Base-by-base conservation (phyloP, 2,329 filamentous ascomycete genomes). In the Penicillium sp. region DNA sequence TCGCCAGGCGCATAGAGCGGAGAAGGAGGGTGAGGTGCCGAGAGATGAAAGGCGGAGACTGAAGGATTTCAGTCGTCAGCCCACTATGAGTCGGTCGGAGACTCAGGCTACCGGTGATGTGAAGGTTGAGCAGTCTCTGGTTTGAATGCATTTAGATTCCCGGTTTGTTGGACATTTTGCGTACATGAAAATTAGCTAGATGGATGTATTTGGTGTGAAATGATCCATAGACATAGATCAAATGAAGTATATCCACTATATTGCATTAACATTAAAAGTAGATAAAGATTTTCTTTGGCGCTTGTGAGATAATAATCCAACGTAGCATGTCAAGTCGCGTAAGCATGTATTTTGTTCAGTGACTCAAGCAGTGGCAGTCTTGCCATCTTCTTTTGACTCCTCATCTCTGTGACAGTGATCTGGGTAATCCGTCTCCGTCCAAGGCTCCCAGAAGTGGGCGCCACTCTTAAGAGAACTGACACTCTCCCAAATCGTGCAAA, bases 401-500 rank as follows among this genome's bases (percentile, higher is more conserved):
- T 33, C 33, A 14, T 50, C 46, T 18, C 18, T 23, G 9, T 6
- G 42, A 6, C 22, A 42, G 9, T 50, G 27, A 11, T 67, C 64
- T 2, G 69, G 67, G 49, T 71, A 71, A 18, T 53, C 42, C 1
- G 64, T 69, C 25, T 72, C 61, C 20, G 59, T 60, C 68, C 69
- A 72, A 6, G 27, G 55, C 55, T 72, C 69, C 62, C 67, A 71
- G 42, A 71, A 51, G 51, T 51, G 53, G 3, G 64, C 63, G 11
- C 61, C 60, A 12, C 59, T 55, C 35, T 63, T 63, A 3, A 69
- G 53, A 27, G 66, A 68, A 8, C 61, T 60, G 12, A 79, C 53
- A 20, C 75, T 79, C 64, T 80, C 78, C 77, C 77, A 80, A 9
- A 79, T 58, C 3, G 77, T 59, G 4, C 76, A 65, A 53, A 77